Percentiles rank a stretch among this genome's conserved stretches.
These are phyloP conservation scores for Dothiorella sarmentorum DNA, from an alignment of 2,329 filamentous ascomycete species.

Conservation along the genomic window DNA sequence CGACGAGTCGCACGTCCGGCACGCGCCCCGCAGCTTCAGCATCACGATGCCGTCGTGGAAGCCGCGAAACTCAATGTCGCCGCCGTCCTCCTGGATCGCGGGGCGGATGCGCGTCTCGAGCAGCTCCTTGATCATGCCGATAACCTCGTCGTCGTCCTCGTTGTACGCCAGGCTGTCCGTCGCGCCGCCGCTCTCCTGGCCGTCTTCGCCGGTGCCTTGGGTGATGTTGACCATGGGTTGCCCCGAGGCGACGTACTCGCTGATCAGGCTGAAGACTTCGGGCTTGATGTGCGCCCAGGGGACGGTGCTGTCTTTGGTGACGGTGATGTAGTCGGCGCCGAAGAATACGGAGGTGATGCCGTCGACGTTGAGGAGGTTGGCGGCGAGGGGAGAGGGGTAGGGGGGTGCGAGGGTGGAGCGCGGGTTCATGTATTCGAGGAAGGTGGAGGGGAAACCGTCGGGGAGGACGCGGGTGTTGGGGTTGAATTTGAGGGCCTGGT, in stretches of 20 bases:
- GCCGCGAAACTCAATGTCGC: slow-evolving; percentile 90
- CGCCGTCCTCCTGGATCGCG: slow-evolving; percentile 95
- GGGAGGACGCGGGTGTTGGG: slow-evolving; percentile 87
- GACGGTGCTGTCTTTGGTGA: slow-evolving; percentile 82
- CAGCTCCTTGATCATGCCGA: slow-evolving; percentile 98
- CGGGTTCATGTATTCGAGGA: slow-evolving; percentile 87
- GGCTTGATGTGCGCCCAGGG: slow-evolving; percentile 95
- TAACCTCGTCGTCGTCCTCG: slow-evolving; percentile 88
- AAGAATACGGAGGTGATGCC: slow-evolving; percentile 95
- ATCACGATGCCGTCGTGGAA: slow-evolving; percentile 76
- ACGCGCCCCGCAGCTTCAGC: slow-evolving; percentile 85
- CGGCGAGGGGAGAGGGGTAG: slow-evolving; percentile 85
- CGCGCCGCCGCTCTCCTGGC: slow-evolving; percentile 50
- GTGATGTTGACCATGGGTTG: slow-evolving; percentile 73
- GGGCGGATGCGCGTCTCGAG: slow-evolving; percentile 92
- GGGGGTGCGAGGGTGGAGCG: slow-evolving; percentile 85
- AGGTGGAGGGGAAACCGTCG: slow-evolving; percentile 66
- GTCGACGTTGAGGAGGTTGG: slow-evolving; percentile 87
- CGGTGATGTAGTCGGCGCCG: slow-evolving; percentile 91
- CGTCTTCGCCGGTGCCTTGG: slow-evolving; percentile 54
- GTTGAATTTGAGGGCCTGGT: slow-evolving; percentile 79
- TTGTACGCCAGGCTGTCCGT: slow-evolving; percentile 78
- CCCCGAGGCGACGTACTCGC: slow-evolving; percentile 82
- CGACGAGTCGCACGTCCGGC: slow-evolving; percentile 92
- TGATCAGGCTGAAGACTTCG: slow-evolving; percentile 92